These are phyloP conservation scores for Myxozyma geophila DNA, from an alignment of 805 yeast genomes.

Conservation along the genomic window DNA sequence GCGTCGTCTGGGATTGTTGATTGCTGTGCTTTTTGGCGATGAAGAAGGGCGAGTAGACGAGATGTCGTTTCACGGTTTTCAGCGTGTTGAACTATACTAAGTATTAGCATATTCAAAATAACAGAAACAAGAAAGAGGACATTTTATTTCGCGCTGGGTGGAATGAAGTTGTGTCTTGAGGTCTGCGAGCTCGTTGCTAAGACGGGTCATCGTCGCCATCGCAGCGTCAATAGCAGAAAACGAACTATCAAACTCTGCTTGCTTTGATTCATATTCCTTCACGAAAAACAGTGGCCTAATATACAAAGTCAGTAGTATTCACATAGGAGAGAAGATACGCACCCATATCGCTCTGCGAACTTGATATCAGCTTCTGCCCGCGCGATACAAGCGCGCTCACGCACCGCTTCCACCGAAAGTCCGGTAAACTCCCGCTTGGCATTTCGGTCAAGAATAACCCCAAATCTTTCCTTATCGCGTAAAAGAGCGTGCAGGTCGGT, in stretches of 20 bases:
- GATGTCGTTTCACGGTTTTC: not conserved
- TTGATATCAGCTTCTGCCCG: not conserved
- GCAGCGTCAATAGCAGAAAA: not conserved
- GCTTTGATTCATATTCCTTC: not conserved
- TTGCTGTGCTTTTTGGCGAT: not conserved
- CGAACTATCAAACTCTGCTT: not conserved
- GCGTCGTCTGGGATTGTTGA: not conserved
- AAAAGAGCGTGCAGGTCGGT: not conserved
- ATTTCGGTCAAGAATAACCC: not conserved
- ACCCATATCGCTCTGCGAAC: slow-evolving; percentile 5
- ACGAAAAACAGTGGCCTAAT: not conserved
- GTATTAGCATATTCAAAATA: not conserved
- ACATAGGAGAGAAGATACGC: not conserved
- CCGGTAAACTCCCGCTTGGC: slow-evolving; percentile 5
- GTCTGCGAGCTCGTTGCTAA: slow-evolving; percentile 7
- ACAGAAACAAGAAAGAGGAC: not conserved
- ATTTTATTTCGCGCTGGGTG: slow-evolving; percentile 5
- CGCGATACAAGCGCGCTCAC: slow-evolving; percentile 6
- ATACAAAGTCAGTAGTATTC: not conserved
- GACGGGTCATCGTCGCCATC: not conserved
- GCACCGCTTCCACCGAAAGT: slow-evolving; percentile 2
- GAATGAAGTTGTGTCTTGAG: slow-evolving; percentile 4
- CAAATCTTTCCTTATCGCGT: not conserved
- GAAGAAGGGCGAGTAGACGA: not conserved
- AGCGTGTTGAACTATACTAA: not conserved